A percentile compares a stretch with the other conserved stretches of the same genome.
Evolutionary conservation across 768 basidiomycete genomes (phyloP).

Genomic region (Paxillus rubicundulus): DNA sequence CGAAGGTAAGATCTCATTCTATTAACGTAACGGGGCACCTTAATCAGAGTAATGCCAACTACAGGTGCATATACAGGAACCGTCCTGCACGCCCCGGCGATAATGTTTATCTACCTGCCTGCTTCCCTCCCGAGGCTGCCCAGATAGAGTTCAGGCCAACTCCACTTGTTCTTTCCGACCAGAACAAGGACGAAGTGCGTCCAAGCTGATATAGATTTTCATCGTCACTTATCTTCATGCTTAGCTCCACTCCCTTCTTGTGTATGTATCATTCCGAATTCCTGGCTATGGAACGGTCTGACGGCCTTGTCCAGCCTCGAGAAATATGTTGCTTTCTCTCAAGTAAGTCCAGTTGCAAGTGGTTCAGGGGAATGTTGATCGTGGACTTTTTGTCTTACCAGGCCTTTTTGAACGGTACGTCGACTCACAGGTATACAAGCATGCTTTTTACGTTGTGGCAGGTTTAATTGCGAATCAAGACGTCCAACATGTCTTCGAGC

Average conservation of each 20-base stretch:
- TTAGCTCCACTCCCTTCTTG: constrained; percentile 58
- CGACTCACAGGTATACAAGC: background rate
- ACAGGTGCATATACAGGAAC: constrained; percentile 47
- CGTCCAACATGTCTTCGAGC: constrained; percentile 26
- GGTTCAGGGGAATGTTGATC: constrained; percentile 37
- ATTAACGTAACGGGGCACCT: background rate
- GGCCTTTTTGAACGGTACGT: constrained; percentile 24
- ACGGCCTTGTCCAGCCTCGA: constrained; percentile 42
- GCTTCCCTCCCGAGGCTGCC: constrained; percentile 44
- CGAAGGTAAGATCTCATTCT: constrained; percentile 36
- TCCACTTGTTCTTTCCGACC: constrained; percentile 37
- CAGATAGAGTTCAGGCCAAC: constrained; percentile 13
- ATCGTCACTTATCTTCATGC: background rate
- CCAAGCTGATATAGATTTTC: background rate
- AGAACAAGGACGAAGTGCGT: constrained; percentile 48
- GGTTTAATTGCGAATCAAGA: constrained; percentile 25
- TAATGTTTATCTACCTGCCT: constrained; percentile 48
- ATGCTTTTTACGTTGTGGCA: constrained; percentile 1
- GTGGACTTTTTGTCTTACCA: background rate
- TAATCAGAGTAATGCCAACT: background rate
- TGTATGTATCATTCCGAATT: constrained; percentile 37
- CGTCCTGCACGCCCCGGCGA: constrained; percentile 33
- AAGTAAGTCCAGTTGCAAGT: constrained; percentile 7
- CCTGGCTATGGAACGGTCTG: constrained; percentile 23
- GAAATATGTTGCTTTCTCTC: constrained; percentile 32